A percentile compares a stretch with the other conserved stretches of the same genome.
phyloP scores from a whole-genome alignment of 768 basidiomycete species.

The Leccinum truebloodii region DNA sequence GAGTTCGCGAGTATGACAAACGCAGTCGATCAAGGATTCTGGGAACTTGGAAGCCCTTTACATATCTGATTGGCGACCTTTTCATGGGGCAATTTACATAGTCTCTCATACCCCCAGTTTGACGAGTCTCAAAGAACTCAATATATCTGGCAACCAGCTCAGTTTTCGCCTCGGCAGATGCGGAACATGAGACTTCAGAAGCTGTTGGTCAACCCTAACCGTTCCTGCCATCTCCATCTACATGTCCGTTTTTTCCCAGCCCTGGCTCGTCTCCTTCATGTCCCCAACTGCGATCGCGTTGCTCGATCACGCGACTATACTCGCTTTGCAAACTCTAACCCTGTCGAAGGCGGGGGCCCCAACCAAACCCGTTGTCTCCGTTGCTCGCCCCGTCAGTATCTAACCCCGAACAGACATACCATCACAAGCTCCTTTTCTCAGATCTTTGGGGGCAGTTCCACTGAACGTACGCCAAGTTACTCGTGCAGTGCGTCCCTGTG shows the following conservation, averaged over 20 bases:
- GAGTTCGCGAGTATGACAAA: too few species aligned
- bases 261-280: neutral
- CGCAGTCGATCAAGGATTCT: too few species aligned
- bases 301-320: constrained; percentile 11
- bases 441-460: constrained; percentile 8
- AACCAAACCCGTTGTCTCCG: constrained; percentile 19
- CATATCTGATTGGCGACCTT: too few species aligned
- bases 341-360: neutral
- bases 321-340: constrained; percentile 10
- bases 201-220: constrained; percentile 60
- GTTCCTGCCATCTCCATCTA: constrained; percentile 42
- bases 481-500: constrained; percentile 32
- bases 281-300: constrained; percentile 10
- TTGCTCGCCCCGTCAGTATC: too few species aligned
- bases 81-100: too few species aligned
- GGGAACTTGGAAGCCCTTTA: too few species aligned
- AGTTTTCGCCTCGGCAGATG: constrained; percentile 66
- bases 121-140: constrained; percentile 56
- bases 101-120: constrained; percentile 23
- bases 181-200: constrained; percentile 48
- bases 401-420: too few species aligned
- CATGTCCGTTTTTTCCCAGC: constrained; percentile 2
- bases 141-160: constrained; percentile 59
- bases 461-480: constrained; percentile 21
- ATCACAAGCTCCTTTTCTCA: too few species aligned